A percentile compares a stretch with the other conserved stretches of the same genome.
Evolutionary conservation across 441 rosid species (phyloP).

Genomic region (Erodium moschatum): DNA sequence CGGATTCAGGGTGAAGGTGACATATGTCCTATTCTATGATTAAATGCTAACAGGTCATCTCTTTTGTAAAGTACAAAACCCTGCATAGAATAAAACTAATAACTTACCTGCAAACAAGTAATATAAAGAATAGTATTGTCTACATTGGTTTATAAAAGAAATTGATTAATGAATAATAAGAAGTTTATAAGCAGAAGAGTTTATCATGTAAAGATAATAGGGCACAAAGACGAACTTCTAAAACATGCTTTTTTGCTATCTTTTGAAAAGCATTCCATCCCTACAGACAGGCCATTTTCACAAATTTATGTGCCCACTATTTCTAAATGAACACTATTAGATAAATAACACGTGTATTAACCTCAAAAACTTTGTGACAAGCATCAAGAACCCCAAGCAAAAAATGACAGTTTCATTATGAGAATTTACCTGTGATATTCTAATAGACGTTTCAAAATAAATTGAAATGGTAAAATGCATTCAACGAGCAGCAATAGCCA

Average conservation of each 20-base stretch:
- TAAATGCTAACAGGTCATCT: no score
- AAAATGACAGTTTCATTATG: constrained; percentile 13
- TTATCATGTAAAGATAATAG: constrained; percentile 42
- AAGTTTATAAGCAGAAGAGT: constrained; percentile 35
- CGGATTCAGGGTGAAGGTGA: no score
- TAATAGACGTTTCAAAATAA: not conserved
- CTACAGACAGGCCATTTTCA: constrained; percentile 25
- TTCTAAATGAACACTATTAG: no score
- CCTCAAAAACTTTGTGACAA: not conserved
- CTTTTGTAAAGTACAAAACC: no score
- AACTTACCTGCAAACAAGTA: not conserved
- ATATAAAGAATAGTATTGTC: not conserved
- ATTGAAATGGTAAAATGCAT: not conserved
- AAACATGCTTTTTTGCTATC: constrained; percentile 31
- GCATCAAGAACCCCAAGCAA: constrained; percentile 8
- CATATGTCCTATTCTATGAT: no score
- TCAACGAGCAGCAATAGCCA: not conserved
- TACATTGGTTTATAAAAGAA: not conserved
- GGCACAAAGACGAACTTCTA: constrained; percentile 42
- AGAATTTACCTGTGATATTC: constrained; percentile 11
- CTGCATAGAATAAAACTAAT: not conserved
- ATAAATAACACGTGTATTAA: not conserved
- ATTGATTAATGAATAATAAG: constrained; percentile 34
- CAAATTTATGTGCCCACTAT: constrained; percentile 27
- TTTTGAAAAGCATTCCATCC: constrained; percentile 28